phyloP scores from a whole-genome alignment of 106 monocot species.

The Platanthera zijinensis region DNA sequence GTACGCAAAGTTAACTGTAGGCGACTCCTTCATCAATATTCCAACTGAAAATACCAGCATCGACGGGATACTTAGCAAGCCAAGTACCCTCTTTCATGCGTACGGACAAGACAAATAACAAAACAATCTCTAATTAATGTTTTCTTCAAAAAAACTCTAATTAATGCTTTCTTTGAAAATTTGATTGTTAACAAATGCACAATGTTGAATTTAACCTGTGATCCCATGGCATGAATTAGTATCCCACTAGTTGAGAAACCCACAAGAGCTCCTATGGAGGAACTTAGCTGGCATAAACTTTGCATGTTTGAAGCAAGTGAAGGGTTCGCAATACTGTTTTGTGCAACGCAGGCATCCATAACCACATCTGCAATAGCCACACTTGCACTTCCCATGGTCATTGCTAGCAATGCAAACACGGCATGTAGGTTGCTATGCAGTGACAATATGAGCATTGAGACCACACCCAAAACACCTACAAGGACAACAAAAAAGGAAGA shows the following conservation, averaged over 20 bases:
- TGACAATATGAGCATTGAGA: slow-evolving; percentile 51
- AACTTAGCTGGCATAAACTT: slow-evolving; percentile 62
- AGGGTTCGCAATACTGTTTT: slow-evolving; percentile 58
- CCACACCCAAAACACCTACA: slow-evolving; percentile 39
- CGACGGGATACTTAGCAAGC: slow-evolving; percentile 57
- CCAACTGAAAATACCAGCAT: slow-evolving; percentile 51
- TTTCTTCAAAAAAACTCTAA: too few relatives aligned
- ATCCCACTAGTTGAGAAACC: slow-evolving; percentile 69
- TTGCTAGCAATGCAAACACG: slow-evolving; percentile 40
- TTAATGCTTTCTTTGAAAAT: too few relatives aligned
- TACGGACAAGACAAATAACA: background rate
- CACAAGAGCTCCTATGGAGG: slow-evolving; percentile 66
- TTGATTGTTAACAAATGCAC: background rate
- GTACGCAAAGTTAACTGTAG: slow-evolving; percentile 34
- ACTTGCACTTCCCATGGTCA: slow-evolving; percentile 38
- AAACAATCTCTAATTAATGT: too few relatives aligned
- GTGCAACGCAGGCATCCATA: slow-evolving; percentile 79
- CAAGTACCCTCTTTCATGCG: slow-evolving; percentile 50
- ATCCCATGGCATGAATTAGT: slow-evolving; percentile 65
- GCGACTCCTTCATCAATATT: slow-evolving; percentile 40
- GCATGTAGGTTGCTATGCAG: slow-evolving; percentile 39
- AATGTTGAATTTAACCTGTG: slow-evolving; percentile 39
- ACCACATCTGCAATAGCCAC: slow-evolving; percentile 81
- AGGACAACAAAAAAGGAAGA: background rate
- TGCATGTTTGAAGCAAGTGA: slow-evolving; percentile 80